A percentile compares a stretch with the other conserved stretches of the same genome.
These are phyloP conservation scores for Aspergillus luchuensis DNA, from an alignment of 2,329 filamentous ascomycete genomes.

Conservation along the genomic window DNA sequence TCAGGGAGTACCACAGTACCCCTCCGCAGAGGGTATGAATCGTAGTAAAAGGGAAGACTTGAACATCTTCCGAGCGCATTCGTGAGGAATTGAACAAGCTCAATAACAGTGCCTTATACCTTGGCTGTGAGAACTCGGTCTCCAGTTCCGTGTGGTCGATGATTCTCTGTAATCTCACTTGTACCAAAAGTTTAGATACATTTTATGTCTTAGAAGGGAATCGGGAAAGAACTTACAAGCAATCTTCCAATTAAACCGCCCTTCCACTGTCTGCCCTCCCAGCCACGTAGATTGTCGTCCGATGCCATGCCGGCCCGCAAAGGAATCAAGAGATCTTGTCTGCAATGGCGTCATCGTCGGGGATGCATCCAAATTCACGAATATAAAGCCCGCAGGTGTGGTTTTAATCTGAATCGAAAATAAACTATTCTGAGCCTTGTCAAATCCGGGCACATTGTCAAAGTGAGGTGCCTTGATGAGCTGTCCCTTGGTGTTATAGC, in stretches of 20 bases:
- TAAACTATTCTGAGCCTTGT: constrained; percentile 58
- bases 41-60: constrained; percentile 29
- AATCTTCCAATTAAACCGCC: constrained; percentile 39
- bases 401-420: constrained; percentile 41
- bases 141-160: not conserved
- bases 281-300: constrained; percentile 26
- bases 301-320: constrained; percentile 17
- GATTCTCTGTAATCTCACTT: constrained; percentile 11
- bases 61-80: not conserved
- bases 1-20: constrained; percentile 27
- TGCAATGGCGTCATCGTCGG: constrained; percentile 1
- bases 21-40: constrained; percentile 24
- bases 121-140: not conserved
- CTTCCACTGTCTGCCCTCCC: constrained; percentile 29
- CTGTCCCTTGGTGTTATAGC: constrained; percentile 59
- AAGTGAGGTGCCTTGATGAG: constrained; percentile 64
- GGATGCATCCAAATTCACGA: constrained; percentile 30
- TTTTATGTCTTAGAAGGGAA: not conserved
- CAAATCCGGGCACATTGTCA: constrained; percentile 58
- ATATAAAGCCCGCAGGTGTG: constrained; percentile 27
- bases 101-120: not conserved
- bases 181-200: not conserved
- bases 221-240: constrained; percentile 23
- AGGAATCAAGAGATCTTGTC: constrained; percentile 11
- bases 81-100: not conserved